Base-by-base conservation (phyloP, 1,139 yeast genomes). In the Blastobotrys raffinosifermentans region DNA sequence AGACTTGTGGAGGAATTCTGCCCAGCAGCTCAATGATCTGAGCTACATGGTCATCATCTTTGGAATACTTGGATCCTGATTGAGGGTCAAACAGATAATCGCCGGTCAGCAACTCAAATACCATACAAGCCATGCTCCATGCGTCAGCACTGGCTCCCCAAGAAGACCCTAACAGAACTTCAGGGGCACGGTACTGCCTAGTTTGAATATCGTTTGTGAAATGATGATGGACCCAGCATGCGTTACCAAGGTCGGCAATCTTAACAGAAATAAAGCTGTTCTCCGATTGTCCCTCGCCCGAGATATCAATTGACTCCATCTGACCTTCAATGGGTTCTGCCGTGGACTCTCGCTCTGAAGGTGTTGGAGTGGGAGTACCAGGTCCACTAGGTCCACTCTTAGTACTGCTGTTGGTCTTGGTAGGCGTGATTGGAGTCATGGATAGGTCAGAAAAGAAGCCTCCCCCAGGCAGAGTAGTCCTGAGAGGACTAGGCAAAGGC, bases 111-210 rank as follows among this genome's bases (percentile, higher is more conserved):
- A 85, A 67, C 61, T 85, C 95, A 57, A 85, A 85, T 1, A 80
- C 65, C 51, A 86, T 68, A 62, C 95, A 85, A 0, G 89, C 94
- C 56, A 78, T 66, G 26, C 89, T 79, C 95, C 95, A 85, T 32
- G 82, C 66, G 57, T 85, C 95, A 1, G 87, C 76, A 34, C 83
- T 75, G 30, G 87, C 82, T 9, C 95, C 94, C 94, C 94, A 85
- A 14, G 69, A 57, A 13, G 77, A 70, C 32, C 87, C 83, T 34
- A 79, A 61, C 18, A 76, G 60, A 26, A 83, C 80, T 57, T 85
- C 95, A 0, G 94, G 94, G 1, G 93, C 72, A 25, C 95, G 65
- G 58, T 85, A 85, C 57, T 85, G 94, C 32, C 95, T 67, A 1
- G 95, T 85, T 60, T 85, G 94, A 47, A 85, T 83, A 54, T 82